Base-by-base conservation (phyloP, 2,329 filamentous ascomycete species). In the Aureobasidium sp. region DNA sequence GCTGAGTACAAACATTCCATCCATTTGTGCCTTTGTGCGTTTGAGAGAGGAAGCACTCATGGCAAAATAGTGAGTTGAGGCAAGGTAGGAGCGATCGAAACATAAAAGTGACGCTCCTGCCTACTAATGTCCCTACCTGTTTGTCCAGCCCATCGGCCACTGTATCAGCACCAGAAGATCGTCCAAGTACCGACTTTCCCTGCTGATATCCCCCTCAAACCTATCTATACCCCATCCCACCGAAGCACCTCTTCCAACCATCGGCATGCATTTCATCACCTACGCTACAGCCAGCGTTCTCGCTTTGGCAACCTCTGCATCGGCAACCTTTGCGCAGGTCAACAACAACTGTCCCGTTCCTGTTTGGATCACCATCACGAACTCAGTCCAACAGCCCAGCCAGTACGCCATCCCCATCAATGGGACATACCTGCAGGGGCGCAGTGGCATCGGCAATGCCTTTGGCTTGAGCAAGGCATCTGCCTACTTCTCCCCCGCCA, bases 371-470 rank as follows among this genome's bases (percentile, higher is more conserved):
- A 68, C 67, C 35, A 63, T 69, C 61, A 64, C 64, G 60, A 62
- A 68, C 57, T 63, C 64, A 31, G 62, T 63, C 8, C 64, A 64
- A 38, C 54, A 58, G 9, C 64, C 63, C 9, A 57, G 50, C 29
- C 63, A 60, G 21, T 64, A 63, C 19, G 33, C 60, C 43, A 61
- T 65, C n/a, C 57, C 68, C 11, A 29, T 59, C 23, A 59, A 64
- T 45, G 65, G 64, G 37, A 62, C 64, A 13, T 70, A 67, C 62
- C 29, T 57, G 13, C 57, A 57, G 25, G 10, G 33, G 6, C 68
- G 70, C 45, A 46, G 47, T 21, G 70, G 69, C 46, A 57, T 59
- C 31, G 69, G 68, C 60, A 71, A 72, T 64, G 66, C 62, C 54
- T 65, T 69, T 53, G 70, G 66, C 25, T 59, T 73, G 27, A 65